Evolutionary conservation across 2,329 filamentous ascomycete genomes (phyloP).

Genomic region (Coniochaeta prunicola): DNA sequence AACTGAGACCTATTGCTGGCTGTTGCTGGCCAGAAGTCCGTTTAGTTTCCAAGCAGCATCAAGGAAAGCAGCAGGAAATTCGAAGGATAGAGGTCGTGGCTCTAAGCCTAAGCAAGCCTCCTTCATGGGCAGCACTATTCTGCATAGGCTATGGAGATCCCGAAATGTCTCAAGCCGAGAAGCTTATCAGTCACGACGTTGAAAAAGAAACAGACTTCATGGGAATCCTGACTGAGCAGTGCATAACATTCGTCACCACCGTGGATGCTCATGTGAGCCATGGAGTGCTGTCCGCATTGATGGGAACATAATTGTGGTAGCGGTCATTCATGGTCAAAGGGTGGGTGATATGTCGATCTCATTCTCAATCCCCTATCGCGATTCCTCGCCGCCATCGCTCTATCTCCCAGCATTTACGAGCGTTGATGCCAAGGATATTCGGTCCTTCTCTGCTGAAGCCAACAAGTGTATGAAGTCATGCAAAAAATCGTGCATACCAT

Average conservation of each 20-base stretch:
- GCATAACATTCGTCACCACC: not conserved
- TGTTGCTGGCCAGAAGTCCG: not conserved
- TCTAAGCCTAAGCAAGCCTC: no score
- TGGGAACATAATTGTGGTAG: not conserved
- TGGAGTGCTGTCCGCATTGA: not conserved
- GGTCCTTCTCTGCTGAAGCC: not conserved
- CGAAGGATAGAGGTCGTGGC: not conserved
- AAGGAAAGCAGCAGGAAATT: not conserved
- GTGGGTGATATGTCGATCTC: not conserved
- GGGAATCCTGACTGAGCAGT: not conserved
- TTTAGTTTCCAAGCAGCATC: not conserved
- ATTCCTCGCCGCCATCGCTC: not conserved
- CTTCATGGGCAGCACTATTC: no score
- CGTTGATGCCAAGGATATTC: not conserved
- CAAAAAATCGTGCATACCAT: not conserved
- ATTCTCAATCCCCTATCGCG: not conserved
- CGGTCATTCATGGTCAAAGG: not conserved
- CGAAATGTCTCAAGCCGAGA: not conserved
- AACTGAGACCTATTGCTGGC: not conserved
- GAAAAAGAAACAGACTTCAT: not conserved
- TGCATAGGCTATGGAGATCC: not conserved
- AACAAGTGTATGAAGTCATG: not conserved
- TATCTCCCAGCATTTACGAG: not conserved
- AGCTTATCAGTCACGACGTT: not conserved
- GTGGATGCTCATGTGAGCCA: not conserved